These are phyloP conservation scores for Begonia masoniana DNA, from an alignment of 306 rosid species.

Conservation along the genomic window DNA sequence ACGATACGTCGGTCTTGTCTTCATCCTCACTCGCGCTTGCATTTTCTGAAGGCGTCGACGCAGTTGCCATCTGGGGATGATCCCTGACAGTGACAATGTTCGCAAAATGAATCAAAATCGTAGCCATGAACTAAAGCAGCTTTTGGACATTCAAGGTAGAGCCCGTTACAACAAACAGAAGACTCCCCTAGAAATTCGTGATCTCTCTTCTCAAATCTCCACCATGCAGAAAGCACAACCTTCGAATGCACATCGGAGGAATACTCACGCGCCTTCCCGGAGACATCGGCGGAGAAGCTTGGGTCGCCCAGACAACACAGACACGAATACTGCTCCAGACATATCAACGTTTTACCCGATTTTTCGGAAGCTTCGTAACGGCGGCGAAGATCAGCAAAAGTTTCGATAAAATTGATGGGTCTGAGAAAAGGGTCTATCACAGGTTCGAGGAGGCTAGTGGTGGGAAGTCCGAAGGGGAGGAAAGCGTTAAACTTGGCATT, in stretches of 20 bases:
- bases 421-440: slow-evolving; percentile 45
- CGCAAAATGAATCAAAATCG: slow-evolving; percentile 19
- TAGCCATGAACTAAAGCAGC: slow-evolving; percentile 44
- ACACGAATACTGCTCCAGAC: slow-evolving; percentile 44
- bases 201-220: slow-evolving; percentile 63
- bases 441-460: slow-evolving; percentile 51
- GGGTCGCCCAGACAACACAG: slow-evolving; percentile 46
- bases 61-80: background rate
- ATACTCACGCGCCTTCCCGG: slow-evolving; percentile 38
- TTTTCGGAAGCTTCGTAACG: slow-evolving; percentile 35
- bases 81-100: slow-evolving; percentile 19
- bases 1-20: slow-evolving; percentile 42
- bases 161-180: slow-evolving; percentile 58
- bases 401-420: slow-evolving; percentile 39
- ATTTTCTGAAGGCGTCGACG: background rate
- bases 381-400: slow-evolving; percentile 41
- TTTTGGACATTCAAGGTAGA: slow-evolving; percentile 57
- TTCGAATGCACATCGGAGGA: slow-evolving; percentile 49
- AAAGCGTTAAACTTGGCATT: slow-evolving; percentile 26
- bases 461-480: slow-evolving; percentile 40
- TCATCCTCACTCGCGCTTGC: background rate
- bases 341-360: slow-evolving; percentile 28
- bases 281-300: slow-evolving; percentile 55
- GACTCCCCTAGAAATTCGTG: slow-evolving; percentile 53
- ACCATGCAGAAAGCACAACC: slow-evolving; percentile 74